Evolutionary conservation across 2,329 filamentous ascomycete genomes (phyloP), one percentile per base, ranked within the genome.

Genomic region (Aotearoamyces nothofagi): DNA sequence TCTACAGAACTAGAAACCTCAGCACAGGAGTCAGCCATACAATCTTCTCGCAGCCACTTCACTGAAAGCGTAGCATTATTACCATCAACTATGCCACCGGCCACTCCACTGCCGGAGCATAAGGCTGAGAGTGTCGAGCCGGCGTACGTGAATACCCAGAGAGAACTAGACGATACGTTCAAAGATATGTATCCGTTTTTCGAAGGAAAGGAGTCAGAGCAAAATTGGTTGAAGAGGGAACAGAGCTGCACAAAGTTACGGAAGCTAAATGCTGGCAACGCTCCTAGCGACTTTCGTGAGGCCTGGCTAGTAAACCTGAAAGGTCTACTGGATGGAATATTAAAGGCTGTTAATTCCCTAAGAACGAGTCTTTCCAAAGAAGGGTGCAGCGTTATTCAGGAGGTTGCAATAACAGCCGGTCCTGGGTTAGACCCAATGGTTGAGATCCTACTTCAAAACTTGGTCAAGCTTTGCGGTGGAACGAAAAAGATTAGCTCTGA

Each of bases 401-500:
- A 96, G 38, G 60, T 93, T 15, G 83, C 83, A 11, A 69, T 66
- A 40, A 72, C 67, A 6, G 73, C 81, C 25, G 84, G 84, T 1
- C 66, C 82, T 2, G 77, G 66, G 22, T 73, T 94, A 44, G 87
- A 96, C 45, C 69, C 78, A 8, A 80, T 92, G 73, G 78, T 90
- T 5, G 87, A 96, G 54, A 70, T 94, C 28, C 63, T 94, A 13
- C 70, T 96, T 55, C 84, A 93, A 46, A 78, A 72, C 15, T 71
- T 94, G 42, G 73, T 96, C 57, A 94, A 93, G 54, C 69, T 94
- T 38, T 86, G 78, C 39, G 82, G 76, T 7, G 76, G 75, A 14
- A 92, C 87, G 26, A 98, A 98, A 55, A 92, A 92, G 52, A 93
- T 98, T 41, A 75, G 71, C 33, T 83, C 83, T 1, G 77, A 92